Percentiles rank a stretch among this genome's conserved stretches.
Evolutionary conservation across 495 filamentous ascomycete genomes (phyloP).

Genomic region (Venustampulla echinocandica): DNA sequence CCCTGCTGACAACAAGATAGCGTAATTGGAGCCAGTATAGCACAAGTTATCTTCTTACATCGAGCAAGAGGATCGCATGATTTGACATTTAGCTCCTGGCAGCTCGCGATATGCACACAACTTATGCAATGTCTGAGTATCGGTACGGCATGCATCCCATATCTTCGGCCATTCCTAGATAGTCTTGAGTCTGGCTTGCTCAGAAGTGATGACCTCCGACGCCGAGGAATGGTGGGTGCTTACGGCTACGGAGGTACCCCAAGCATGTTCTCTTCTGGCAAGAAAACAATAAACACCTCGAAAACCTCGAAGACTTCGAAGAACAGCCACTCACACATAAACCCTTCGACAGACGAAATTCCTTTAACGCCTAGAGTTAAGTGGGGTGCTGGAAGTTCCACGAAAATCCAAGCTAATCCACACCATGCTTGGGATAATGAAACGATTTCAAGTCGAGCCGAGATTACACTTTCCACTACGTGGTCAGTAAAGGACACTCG

Average conservation of each 20-base stretch:
- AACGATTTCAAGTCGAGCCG: neutral
- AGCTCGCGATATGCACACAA: slow-evolving; percentile 3
- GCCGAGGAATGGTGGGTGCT: slow-evolving; percentile 6
- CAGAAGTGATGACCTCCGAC: slow-evolving; percentile 28
- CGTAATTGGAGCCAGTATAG: neutral
- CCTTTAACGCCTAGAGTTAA: neutral
- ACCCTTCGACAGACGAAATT: neutral
- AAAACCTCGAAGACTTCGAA: no score
- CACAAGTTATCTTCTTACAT: neutral
- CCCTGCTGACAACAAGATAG: neutral
- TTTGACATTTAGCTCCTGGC: neutral
- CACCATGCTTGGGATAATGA: neutral
- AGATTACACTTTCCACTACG: neutral
- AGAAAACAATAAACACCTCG: neutral
- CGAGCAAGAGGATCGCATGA: neutral
- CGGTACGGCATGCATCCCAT: slow-evolving; percentile 36
- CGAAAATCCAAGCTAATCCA: neutral
- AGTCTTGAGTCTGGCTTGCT: slow-evolving; percentile 36
- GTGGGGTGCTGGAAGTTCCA: neutral
- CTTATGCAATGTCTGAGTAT: slow-evolving; percentile 33
- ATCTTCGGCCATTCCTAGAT: slow-evolving; percentile 39
- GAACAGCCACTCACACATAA: no score
- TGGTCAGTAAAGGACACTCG: neutral
- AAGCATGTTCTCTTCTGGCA: neutral
- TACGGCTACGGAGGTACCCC: neutral